Evolutionary conservation across 495 filamentous ascomycete genomes (phyloP), one percentile per base, ranked within the genome.

Genomic region (Xylaria grammica): DNA sequence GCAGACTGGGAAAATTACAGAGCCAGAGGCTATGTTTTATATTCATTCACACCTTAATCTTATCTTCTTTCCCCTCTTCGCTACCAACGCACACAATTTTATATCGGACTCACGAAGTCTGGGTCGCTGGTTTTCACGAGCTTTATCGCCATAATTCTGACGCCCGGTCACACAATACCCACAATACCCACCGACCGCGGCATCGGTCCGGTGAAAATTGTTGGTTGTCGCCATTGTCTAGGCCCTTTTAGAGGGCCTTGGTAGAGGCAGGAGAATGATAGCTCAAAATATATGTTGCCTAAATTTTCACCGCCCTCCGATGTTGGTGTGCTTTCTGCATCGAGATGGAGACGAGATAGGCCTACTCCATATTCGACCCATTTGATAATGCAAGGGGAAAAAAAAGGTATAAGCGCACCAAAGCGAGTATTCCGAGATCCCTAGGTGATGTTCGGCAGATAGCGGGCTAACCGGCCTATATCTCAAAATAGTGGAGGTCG

Each of bases 151-250:
- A 59, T 19, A 42, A 9, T 6, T 42, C 11, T 15, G 7, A 42
- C 13, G 40, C 56, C 27, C 9, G 22, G 22, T 20, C 22, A 59
- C 36, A 24, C 36, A 56, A n/a, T 59, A 46, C 40, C 56, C 56
- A 46, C 42, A 20, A 59, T 34, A 59, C 56, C 42, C 56, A 42
- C 56, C 56, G 56, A 59, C 40, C 56, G 40, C 56, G 56, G 56
- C 29, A 22, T n/a, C 48, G 22, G 44, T 34, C 42, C 56, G n/a
- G 42, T 34, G 7, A 26, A 7, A 10, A 17, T 26, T 26, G 22
- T 19, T 57, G 22, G 56, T 24, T 59, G 27, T 19, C 56, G 48
- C 13, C 36, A 17, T 34, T 32, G 42, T 36, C 24, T 36, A 48
- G 56, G 36, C 40, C 44, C 19, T 48, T 32, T 59, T 46, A 22